Evolutionary conservation across 1,284 basidiomycete genomes (phyloP).

Genomic region (Porphyrellus sp.): DNA sequence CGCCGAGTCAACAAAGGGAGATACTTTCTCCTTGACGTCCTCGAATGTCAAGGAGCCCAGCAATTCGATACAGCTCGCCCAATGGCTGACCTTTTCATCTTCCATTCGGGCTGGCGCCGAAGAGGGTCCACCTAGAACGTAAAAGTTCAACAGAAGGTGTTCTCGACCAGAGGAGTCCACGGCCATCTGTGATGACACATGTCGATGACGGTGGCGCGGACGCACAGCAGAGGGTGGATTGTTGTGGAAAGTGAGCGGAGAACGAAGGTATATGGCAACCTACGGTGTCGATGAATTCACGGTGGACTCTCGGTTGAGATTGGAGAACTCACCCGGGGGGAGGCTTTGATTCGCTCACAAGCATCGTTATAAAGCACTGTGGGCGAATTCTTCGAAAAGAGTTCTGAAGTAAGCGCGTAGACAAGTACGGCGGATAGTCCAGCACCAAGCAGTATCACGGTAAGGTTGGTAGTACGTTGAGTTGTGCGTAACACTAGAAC

Average conservation of each 20-base stretch:
- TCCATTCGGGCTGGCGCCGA: constrained; percentile 27
- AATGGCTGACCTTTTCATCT: constrained; percentile 32
- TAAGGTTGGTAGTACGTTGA: constrained; percentile 75
- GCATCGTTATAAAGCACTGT: constrained; percentile 86
- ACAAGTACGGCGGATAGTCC: constrained; percentile 76
- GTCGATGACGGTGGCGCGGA: constrained; percentile 75
- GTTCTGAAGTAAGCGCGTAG: constrained; percentile 84
- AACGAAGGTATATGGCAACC: constrained; percentile 64
- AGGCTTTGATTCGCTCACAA: constrained; percentile 79
- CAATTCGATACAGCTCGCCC: constrained; percentile 22
- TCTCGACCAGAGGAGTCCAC: constrained; percentile 68
- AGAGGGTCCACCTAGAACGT: constrained; percentile 59
- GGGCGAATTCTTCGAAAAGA: constrained; percentile 91
- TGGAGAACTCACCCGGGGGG: constrained; percentile 52
- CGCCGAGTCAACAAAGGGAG: constrained; percentile 42
- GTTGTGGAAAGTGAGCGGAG: constrained; percentile 70
- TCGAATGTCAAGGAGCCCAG: constrained; percentile 54
- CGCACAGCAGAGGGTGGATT: constrained; percentile 67
- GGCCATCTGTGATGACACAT: constrained; percentile 70
- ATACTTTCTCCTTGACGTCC: constrained; percentile 43
- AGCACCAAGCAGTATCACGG: constrained; percentile 81
- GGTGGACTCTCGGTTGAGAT: constrained; percentile 7
- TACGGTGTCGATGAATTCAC: constrained; percentile 30
- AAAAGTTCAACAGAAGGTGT: constrained; percentile 80
- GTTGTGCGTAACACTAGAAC: constrained; percentile 43